Conservation (phyloP, 2,329 filamentous ascomycete genomes). For the Elsinoe perseae region DNA sequence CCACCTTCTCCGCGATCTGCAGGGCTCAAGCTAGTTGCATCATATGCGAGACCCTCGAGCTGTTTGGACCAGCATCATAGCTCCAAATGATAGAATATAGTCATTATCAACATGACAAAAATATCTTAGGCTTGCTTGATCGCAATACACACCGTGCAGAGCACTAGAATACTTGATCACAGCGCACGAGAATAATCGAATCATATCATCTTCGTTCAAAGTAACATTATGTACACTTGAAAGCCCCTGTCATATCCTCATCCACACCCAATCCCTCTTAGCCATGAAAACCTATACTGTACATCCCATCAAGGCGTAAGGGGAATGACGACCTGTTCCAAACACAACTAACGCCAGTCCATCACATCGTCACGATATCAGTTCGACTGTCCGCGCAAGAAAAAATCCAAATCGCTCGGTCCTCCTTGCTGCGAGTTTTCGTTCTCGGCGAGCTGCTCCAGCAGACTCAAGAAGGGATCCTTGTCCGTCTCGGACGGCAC, state of each 20-base stretch:
- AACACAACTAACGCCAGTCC: neutral
- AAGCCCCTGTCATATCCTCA: neutral
- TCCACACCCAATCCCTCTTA: neutral
- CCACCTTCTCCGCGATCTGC: neutral
- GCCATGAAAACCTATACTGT: neutral
- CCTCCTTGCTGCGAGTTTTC: conserved; percentile 58
- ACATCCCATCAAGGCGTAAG: neutral
- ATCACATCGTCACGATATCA: neutral
- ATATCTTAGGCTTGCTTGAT: neutral
- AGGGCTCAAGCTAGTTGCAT: neutral
- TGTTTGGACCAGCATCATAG: neutral
- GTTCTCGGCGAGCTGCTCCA: conserved; percentile 78
- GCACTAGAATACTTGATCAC: no score
- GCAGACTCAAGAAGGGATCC: conserved; percentile 69
- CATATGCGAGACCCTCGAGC: conserved; percentile 6
- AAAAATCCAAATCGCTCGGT: conserved; percentile 71
- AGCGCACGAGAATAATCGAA: neutral
- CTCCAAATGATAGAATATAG: no score
- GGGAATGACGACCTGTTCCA: neutral
- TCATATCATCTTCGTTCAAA: neutral
- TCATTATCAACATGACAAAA: neutral
- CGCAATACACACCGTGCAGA: no score
- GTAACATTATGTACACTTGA: conserved; percentile 9
- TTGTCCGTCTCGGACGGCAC: conserved; percentile 51
- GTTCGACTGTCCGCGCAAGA: conserved; percentile 40